Conservation (phyloP, 768 basidiomycete species). For the Lanmaoa pseudosensibilis region DNA sequence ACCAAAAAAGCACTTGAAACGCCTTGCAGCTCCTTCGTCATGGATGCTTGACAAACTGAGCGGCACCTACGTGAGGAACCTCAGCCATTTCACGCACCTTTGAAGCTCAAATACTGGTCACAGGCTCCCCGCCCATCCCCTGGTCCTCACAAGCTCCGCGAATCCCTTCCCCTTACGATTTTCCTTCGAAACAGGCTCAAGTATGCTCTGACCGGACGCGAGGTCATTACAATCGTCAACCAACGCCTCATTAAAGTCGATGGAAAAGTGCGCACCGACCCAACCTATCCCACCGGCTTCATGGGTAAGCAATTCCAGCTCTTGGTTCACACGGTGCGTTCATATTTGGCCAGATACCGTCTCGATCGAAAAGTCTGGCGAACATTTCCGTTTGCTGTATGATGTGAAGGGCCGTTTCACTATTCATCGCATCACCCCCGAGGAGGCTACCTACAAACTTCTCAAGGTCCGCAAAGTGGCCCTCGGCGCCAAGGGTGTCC, state of each 20-base stretch:
- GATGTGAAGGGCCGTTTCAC: constrained; percentile 99
- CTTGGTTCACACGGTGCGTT: not conserved
- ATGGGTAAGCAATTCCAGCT: constrained; percentile 63
- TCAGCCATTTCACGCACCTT: not conserved
- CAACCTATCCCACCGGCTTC: constrained; percentile 96
- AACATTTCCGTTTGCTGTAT: constrained; percentile 99
- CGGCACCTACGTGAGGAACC: constrained; percentile 79
- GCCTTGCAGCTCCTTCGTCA: constrained; percentile 93
- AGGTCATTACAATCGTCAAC: constrained; percentile 93
- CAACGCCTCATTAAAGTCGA: constrained; percentile 99
- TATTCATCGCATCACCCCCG: constrained; percentile 97
- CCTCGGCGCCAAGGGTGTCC: constrained; percentile 90
- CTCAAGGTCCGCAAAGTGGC: constrained; percentile 91
- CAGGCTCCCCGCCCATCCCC: constrained; percentile 96
- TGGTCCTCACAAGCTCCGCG: constrained; percentile 98
- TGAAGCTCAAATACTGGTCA: constrained; percentile 9
- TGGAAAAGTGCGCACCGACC: constrained; percentile 96
- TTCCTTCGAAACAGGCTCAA: constrained; percentile 99
- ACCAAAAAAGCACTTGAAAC: constrained; percentile 99
- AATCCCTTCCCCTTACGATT: constrained; percentile 94
- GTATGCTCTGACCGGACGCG: constrained; percentile 95
- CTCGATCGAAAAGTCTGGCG: constrained; percentile 96
- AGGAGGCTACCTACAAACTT: constrained; percentile 97
- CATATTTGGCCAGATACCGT: constrained; percentile 70
- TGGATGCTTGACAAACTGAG: constrained; percentile 99